A percentile compares a stretch with the other conserved stretches of the same genome.
phyloP scores from a whole-genome alignment of 148 eudicot species.

The Silene conica region DNA sequence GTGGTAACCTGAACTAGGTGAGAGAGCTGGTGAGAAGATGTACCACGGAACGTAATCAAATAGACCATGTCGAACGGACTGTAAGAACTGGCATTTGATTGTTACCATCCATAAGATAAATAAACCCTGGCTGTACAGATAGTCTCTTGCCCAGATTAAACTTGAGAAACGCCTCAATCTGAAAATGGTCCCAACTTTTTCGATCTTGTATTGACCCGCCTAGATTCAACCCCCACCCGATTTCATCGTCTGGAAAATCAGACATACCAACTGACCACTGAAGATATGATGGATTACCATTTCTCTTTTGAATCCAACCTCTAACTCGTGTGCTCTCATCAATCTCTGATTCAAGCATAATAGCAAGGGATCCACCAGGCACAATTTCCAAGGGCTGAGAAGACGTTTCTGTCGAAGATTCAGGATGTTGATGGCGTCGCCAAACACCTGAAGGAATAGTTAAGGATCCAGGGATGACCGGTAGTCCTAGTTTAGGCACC shows the following conservation, averaged over 20 bases:
- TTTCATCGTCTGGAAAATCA: constrained; percentile 73
- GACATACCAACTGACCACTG: constrained; percentile 75
- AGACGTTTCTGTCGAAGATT: constrained; percentile 33
- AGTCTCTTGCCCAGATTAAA: constrained; percentile 54
- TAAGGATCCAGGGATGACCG: constrained; percentile 43
- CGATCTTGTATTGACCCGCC: constrained; percentile 54
- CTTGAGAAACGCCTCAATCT: constrained; percentile 66
- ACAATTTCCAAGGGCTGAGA: constrained; percentile 17
- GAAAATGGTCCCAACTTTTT: constrained; percentile 59
- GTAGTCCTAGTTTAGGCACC: constrained; percentile 36
- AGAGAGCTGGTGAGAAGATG: constrained; percentile 6
- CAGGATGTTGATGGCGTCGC: constrained; percentile 28
- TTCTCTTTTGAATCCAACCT: constrained; percentile 77
- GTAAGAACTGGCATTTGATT: constrained; percentile 61
- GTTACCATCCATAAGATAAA: constrained; percentile 52
- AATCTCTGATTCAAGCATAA: constrained; percentile 65
- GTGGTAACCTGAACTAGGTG: not conserved
- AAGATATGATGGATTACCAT: constrained; percentile 35
- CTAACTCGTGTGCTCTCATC: constrained; percentile 66
- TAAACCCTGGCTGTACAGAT: constrained; percentile 59
- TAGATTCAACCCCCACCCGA: constrained; percentile 89
- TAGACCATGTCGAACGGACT: constrained; percentile 64
- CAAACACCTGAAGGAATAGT: constrained; percentile 44
- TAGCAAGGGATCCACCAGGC: constrained; percentile 48
- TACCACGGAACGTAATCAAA: constrained; percentile 28